These are phyloP conservation scores for Coffea canephora DNA, from an alignment of 257 asterid species.

Conservation along the genomic window DNA sequence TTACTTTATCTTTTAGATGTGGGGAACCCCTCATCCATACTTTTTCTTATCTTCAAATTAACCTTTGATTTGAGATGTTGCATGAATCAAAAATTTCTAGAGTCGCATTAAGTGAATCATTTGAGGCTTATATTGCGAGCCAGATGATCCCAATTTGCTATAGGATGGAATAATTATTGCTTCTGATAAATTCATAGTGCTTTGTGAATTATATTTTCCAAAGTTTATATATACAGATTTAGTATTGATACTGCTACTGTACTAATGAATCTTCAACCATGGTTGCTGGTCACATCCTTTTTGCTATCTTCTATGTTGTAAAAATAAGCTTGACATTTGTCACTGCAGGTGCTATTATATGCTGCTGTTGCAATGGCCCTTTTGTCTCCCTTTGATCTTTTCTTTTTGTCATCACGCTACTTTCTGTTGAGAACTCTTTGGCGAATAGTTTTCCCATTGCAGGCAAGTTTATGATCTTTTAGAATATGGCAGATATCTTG, in stretches of 20 bases:
- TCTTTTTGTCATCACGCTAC: conserved; percentile 86
- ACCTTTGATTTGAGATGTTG: background rate
- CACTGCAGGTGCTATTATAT: conserved; percentile 82
- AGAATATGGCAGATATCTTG: background rate
- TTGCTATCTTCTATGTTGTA: background rate
- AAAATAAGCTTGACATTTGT: conserved; percentile 25
- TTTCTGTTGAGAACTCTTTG: conserved; percentile 84
- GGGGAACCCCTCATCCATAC: background rate
- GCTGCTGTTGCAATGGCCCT: conserved; percentile 78
- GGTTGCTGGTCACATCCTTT: background rate
- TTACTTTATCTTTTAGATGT: background rate
- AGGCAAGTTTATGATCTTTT: conserved; percentile 57
- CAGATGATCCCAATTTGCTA: background rate
- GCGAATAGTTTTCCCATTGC: conserved; percentile 83
- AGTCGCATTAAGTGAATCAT: background rate
- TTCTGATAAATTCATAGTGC: background rate
- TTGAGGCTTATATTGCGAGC: background rate
- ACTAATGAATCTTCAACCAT: background rate
- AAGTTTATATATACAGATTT: no score
- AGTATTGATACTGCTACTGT: background rate
- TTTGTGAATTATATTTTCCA: background rate
- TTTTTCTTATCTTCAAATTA: background rate
- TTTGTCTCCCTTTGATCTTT: conserved; percentile 91
- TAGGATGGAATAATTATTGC: background rate
- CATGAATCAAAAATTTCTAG: background rate